Conservation (phyloP, 1,284 basidiomycete species). For the Waitea zeae region DNA sequence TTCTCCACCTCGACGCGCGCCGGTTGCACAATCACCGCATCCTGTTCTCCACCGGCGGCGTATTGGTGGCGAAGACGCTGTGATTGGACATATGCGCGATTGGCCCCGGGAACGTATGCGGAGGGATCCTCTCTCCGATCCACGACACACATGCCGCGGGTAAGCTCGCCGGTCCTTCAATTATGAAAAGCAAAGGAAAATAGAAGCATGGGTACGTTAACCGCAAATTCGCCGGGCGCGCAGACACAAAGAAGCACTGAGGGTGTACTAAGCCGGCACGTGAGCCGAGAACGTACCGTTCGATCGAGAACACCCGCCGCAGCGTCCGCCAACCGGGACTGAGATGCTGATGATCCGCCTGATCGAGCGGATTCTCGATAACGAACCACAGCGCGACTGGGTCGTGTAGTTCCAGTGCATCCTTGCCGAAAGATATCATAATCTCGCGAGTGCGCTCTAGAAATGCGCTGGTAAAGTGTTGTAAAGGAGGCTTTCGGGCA, state of each 20-base stretch:
- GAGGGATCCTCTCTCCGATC: slow-evolving; percentile 44
- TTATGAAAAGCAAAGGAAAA: too few species aligned
- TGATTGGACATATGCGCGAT: slow-evolving; percentile 42
- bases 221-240: neutral
- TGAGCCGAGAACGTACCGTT: slow-evolving; percentile 36
- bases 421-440: slow-evolving; percentile 58
- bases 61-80: slow-evolving; percentile 22
- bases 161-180: slow-evolving; percentile 29
- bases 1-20: slow-evolving; percentile 32
- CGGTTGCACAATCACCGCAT: slow-evolving; percentile 33
- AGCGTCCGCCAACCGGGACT: slow-evolving; percentile 32
- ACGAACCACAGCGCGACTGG: slow-evolving; percentile 72
- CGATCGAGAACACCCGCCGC: slow-evolving; percentile 45
- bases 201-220: slow-evolving; percentile 1
- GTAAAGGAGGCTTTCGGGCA: slow-evolving; percentile 32
- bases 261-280: too few species aligned
- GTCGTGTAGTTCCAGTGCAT: slow-evolving; percentile 69
- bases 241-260: too few species aligned
- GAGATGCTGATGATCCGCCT: slow-evolving; percentile 14
- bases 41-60: slow-evolving; percentile 19
- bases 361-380: slow-evolving; percentile 40
- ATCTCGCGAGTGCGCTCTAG: slow-evolving; percentile 56
- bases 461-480: slow-evolving; percentile 68
- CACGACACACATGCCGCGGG: slow-evolving; percentile 61
- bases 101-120: slow-evolving; percentile 42